These are phyloP conservation scores for Prunus yedoensis DNA, from an alignment of 331 rosid species.

Conservation along the genomic window DNA sequence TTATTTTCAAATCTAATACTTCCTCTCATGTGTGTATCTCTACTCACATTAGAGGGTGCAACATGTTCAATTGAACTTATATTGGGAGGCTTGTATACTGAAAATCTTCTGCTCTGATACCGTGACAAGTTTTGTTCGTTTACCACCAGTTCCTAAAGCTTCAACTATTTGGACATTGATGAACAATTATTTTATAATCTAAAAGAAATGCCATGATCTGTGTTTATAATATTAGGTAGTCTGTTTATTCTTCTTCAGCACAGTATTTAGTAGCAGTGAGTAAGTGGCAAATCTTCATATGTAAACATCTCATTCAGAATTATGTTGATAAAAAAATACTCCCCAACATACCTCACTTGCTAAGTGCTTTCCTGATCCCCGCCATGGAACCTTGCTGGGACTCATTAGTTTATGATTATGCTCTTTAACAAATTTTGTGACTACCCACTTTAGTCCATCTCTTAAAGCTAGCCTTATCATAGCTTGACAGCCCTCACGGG, in stretches of 20 bases:
- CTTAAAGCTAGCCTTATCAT: slow-evolving; percentile 67
- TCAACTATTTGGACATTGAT: no score
- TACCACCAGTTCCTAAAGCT: background rate
- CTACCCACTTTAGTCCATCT: slow-evolving; percentile 66
- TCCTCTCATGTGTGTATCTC: no score
- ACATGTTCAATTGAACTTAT: background rate
- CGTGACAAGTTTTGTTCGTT: background rate
- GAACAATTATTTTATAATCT: background rate
- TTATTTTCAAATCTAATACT: background rate
- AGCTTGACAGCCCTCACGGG: slow-evolving; percentile 77
- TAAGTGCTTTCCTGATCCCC: slow-evolving; percentile 65
- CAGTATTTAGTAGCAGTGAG: background rate
- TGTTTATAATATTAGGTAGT: background rate
- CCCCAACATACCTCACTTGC: slow-evolving; percentile 58
- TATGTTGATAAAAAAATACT: background rate
- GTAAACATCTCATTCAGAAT: background rate
- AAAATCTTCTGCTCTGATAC: background rate
- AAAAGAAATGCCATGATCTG: background rate
- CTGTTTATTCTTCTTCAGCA: background rate
- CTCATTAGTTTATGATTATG: slow-evolving; percentile 63
- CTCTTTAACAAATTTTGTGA: slow-evolving; percentile 67
- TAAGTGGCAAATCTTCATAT: background rate
- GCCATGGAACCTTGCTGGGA: slow-evolving; percentile 79
- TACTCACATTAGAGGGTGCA: background rate
- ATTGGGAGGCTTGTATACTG: background rate